phyloP scores from a whole-genome alignment of 257 asterid species.

The Solanum chilense region DNA sequence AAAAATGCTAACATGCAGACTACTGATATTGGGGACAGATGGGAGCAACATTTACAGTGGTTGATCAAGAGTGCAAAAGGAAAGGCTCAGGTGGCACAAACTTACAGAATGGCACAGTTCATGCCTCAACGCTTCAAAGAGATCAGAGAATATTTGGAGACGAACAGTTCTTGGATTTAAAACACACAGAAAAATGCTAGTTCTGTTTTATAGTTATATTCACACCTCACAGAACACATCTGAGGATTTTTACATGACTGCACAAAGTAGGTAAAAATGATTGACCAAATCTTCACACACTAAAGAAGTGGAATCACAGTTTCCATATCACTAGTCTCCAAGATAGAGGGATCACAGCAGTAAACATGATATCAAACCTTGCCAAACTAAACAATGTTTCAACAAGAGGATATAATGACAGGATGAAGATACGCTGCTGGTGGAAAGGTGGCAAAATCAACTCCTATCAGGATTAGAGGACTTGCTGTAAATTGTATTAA shows the following conservation, averaged over 20 bases:
- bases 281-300: neutral
- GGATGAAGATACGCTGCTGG: slow-evolving; percentile 35
- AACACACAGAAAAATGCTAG: neutral
- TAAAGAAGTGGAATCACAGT: neutral
- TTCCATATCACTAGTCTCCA: neutral
- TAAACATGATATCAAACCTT: neutral
- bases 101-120: neutral
- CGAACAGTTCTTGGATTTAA: neutral
- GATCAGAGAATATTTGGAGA: neutral
- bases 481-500: slow-evolving; percentile 14
- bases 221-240: neutral
- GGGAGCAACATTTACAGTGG: neutral
- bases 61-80: neutral
- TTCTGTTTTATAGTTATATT: neutral
- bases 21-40: neutral
- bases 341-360: neutral
- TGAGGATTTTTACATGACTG: neutral
- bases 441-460: slow-evolving; percentile 53
- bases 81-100: neutral
- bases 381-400: neutral
- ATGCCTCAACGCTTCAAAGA: neutral
- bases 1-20: neutral
- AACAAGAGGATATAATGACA: neutral
- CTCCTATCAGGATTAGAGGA: slow-evolving; percentile 42
- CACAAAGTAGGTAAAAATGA: neutral